Base-by-base conservation (phyloP, 768 basidiomycete species). In the Mycena kentingensis region DNA sequence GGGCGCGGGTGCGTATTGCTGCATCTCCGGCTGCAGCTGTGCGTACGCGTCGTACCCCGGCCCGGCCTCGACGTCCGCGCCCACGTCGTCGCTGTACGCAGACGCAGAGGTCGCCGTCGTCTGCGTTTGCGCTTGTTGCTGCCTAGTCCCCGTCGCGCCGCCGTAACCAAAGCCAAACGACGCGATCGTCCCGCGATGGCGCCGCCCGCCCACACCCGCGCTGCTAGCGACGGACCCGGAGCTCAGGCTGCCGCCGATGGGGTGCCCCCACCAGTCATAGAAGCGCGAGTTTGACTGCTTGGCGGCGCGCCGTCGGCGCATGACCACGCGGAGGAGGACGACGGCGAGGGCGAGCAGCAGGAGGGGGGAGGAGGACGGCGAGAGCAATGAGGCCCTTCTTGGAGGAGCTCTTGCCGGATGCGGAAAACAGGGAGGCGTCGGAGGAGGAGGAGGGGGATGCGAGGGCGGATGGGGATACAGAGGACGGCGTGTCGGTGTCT, bases 271-370 rank as follows among this genome's bases (percentile, higher is more conserved):
- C n/a, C 35, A 19, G 1, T 8, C 47, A 16, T 31, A 31, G 22
- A 54, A 54, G 3, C n/a, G 41, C 18, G 47, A 38, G 12, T 27
- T 27, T 11, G 41, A 11, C 1, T 32, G 38, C 24, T 27, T 38
- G 15, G 37, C 13, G 5, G 15, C 26, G 0, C 52, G 41, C 24
- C 42, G 52, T 10, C 28, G 22, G 39, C 39, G 45, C 6, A 44
- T n/a, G 34, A 49, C 19, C 18, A 34, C 39, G 46, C 46, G 52
- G 5, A 49, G 25, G 31, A 49, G 16, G 39, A 46, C 31, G 46
- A 54, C 16, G 1, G n/a, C 39, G 32, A 48, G 3, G 10, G 44
- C 31, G n/a, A 27, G 2, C 2, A 49, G 12, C 12, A 49, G 3
- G 19, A 54, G 18, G 34, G 49, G 39, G 6, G 52, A 47, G 13